phyloP scores from a whole-genome alignment of 2,329 filamentous ascomycete species.

The Penicillium sp. region DNA sequence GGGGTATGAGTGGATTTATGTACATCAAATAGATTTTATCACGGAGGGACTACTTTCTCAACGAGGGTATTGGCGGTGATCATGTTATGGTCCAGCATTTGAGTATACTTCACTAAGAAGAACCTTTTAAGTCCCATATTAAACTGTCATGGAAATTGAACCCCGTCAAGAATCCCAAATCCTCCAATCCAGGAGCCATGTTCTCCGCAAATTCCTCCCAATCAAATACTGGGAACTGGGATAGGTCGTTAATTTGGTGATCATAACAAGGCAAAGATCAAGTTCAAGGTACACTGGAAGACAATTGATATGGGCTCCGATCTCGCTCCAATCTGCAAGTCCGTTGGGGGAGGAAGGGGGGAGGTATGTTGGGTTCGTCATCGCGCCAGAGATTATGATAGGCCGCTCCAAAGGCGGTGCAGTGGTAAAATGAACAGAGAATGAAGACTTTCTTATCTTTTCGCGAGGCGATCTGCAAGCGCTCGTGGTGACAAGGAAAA shows the following conservation, averaged over 20 bases:
- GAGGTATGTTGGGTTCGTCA: neutral
- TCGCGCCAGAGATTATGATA: slow-evolving; percentile 6
- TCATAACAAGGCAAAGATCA: slow-evolving; percentile 2
- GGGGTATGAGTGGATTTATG: neutral
- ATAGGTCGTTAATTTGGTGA: neutral
- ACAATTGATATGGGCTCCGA: neutral
- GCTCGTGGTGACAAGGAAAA: neutral
- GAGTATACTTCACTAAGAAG: too few relatives aligned
- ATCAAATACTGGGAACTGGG: neutral
- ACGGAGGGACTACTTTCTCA: too few relatives aligned
- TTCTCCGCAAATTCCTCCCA: slow-evolving; percentile 5
- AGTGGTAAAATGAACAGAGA: slow-evolving; percentile 5
- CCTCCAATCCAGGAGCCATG: slow-evolving; percentile 2
- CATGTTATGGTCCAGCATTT: too few relatives aligned
- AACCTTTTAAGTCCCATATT: too few relatives aligned
- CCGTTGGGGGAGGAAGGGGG: neutral
- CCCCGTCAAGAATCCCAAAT: slow-evolving; percentile 5
- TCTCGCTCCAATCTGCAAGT: neutral
- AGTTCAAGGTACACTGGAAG: neutral
- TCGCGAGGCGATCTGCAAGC: neutral
- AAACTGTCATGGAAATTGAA: slow-evolving; percentile 2
- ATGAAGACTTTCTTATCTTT: slow-evolving; percentile 1
- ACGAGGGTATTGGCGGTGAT: too few relatives aligned
- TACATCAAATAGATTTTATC: neutral
- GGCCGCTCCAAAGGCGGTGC: slow-evolving; percentile 2